Percentiles rank a stretch among this genome's conserved stretches.
Conservation (phyloP, 495 filamentous ascomycete genomes). For the Friedmanniomyces simplex region DNA sequence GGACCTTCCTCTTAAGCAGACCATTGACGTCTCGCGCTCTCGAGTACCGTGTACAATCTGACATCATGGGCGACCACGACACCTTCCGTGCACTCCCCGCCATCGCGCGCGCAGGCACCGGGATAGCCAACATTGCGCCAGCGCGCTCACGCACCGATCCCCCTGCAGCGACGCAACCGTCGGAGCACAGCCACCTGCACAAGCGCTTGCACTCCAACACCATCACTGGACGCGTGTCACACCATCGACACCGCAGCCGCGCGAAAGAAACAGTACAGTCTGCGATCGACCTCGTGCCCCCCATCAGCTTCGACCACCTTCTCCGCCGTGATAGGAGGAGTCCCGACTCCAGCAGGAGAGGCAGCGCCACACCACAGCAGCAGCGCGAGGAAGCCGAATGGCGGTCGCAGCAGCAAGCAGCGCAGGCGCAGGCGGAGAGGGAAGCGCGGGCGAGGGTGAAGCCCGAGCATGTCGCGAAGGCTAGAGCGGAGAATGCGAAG, state of each 20-base stretch:
- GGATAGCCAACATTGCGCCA: background rate
- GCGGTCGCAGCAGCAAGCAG: background rate
- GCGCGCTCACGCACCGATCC: slow-evolving; percentile 9
- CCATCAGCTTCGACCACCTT: slow-evolving; percentile 17
- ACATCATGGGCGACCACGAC: background rate
- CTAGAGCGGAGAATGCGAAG: slow-evolving; percentile 11
- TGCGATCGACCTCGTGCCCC: slow-evolving; percentile 18
- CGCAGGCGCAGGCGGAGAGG: background rate
- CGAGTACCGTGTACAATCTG: background rate
- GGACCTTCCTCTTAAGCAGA: too few relatives aligned
- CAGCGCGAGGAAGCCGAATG: background rate
- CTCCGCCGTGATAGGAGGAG: slow-evolving; percentile 11
- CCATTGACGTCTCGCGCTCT: too few relatives aligned
- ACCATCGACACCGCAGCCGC: slow-evolving; percentile 1
- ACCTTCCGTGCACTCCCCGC: background rate
- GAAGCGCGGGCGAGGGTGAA: background rate
- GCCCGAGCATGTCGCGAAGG: slow-evolving; percentile 10
- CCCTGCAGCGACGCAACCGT: background rate
- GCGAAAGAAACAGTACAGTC: slow-evolving; percentile 16
- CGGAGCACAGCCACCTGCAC: background rate
- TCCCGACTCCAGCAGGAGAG: background rate
- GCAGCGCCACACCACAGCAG: slow-evolving; percentile 1
- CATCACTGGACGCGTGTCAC: slow-evolving; percentile 1
- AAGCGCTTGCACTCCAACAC: slow-evolving; percentile 5
- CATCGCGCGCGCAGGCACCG: slow-evolving; percentile 4